Evolutionary conservation across 2,329 filamentous ascomycete genomes (phyloP), one percentile per base, ranked within the genome.

Genomic region (Pezicula neosporulosa): DNA sequence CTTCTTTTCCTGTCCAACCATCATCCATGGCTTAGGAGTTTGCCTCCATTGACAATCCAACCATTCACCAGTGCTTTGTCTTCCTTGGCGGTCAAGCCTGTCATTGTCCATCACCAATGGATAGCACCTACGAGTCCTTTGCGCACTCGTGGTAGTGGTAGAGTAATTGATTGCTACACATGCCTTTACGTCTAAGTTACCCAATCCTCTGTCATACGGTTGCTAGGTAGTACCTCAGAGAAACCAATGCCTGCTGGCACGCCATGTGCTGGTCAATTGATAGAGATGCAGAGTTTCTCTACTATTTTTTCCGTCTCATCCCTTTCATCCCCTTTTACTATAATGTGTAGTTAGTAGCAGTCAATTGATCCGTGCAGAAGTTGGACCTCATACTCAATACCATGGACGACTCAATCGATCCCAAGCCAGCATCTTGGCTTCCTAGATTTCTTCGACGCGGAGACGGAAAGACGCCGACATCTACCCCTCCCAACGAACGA

Each of bases 401-500:
- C 6, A 63, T 59, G 58, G 55, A 51, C 45, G 55, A 59, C 35
- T 54, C 49, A 9, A 55, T 51, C 15, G 61, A 61, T 51, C 51
- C 51, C 18, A 58, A 59, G 41, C 60, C 50, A 16, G 6, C 21
- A 18, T 44, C 59, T 30, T 64, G 63, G 63, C 50, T 66, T 30
- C 55, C 62, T 19, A 59, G 58, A 28, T 59, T 64, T 44, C 51
- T 64, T 16, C 56, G 49, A 15, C 51, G 50, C 3, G 41, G 41
- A 30, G 37, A 41, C 16, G 56, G 55, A 42, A 38, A 50, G 10
- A 54, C 54, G 36, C 52, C 60, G 19, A 51, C 47, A 12, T 51
- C 56, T 50, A 61, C 58, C 36, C 54, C 58, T 30, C 58, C 64
- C 60, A 60, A 62, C 50, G 65, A 67, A 45, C 61, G 56, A n/a